These are phyloP conservation scores for Vigna unguiculata DNA, from an alignment of 306 rosid species.

Conservation along the genomic window DNA sequence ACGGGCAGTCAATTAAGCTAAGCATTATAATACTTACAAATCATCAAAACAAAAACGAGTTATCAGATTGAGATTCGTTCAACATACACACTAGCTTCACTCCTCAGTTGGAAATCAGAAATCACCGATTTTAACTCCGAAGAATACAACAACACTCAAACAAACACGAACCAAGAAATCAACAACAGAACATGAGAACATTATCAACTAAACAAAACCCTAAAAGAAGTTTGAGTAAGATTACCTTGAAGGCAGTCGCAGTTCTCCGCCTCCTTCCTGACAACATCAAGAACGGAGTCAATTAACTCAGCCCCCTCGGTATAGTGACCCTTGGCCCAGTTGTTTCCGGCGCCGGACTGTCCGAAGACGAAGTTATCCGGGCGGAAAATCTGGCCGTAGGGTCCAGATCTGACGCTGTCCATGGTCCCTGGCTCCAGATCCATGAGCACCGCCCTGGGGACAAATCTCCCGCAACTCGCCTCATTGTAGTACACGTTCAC, in stretches of 20 bases:
- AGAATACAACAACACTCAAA: neutral
- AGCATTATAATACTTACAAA: neutral
- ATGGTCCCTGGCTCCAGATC: constrained; percentile 73
- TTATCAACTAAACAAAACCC: neutral
- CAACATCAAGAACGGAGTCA: constrained; percentile 64
- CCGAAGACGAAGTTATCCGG: constrained; percentile 64
- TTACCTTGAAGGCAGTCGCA: constrained; percentile 72
- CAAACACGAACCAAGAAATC: no score
- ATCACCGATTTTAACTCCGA: neutral
- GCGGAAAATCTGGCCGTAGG: constrained; percentile 58
- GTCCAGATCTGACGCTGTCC: constrained; percentile 70
- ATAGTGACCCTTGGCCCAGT: constrained; percentile 73
- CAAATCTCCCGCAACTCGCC: constrained; percentile 67
- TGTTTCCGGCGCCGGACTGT: constrained; percentile 67
- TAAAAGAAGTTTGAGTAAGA: neutral
- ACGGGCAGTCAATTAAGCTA: neutral
- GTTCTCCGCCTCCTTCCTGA: constrained; percentile 62
- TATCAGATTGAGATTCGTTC: neutral
- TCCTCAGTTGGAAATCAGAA: neutral
- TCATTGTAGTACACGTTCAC: constrained; percentile 70
- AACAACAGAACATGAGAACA: neutral
- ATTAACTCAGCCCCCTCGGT: constrained; percentile 66
- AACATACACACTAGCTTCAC: neutral
- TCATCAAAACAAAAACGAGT: neutral
- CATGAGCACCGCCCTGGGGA: constrained; percentile 58